Evolutionary conservation across 2,329 filamentous ascomycete genomes (phyloP).

Genomic region (Neoscytalidium dimidiatum): DNA sequence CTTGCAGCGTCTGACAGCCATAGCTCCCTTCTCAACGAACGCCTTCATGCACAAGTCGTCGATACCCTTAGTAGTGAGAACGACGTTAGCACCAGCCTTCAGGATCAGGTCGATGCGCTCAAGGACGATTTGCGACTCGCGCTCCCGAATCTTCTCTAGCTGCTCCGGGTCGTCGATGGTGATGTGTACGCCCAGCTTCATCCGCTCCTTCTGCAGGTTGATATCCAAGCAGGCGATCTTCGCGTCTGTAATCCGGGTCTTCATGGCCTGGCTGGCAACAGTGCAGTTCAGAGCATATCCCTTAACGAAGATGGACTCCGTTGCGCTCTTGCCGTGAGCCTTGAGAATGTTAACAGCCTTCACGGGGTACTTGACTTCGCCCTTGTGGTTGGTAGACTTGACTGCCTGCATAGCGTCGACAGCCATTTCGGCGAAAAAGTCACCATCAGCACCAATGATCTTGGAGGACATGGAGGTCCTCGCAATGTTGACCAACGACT

Average conservation of each 20-base stretch:
- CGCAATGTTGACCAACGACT: conserved; percentile 90
- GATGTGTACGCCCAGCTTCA: conserved; percentile 98
- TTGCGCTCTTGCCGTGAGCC: conserved; percentile 89
- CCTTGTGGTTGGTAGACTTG: conserved; percentile 87
- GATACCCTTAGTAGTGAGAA: conserved; percentile 97
- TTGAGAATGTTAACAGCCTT: conserved; percentile 99
- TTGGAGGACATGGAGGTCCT: conserved; percentile 99
- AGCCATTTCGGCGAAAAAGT: conserved; percentile 97
- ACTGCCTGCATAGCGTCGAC: conserved; percentile 96
- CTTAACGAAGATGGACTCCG: conserved; percentile 88
- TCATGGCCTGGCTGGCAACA: conserved; percentile 97
- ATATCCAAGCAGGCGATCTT: conserved; percentile 98
- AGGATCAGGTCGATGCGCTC: conserved; percentile 97
- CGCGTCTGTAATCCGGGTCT: conserved; percentile 84
- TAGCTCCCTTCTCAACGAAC: conserved; percentile 91
- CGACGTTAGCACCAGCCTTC: conserved; percentile 93
- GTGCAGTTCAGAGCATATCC: conserved; percentile 99
- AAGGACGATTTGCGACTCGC: conserved; percentile 89
- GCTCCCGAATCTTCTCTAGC: conserved; percentile 92
- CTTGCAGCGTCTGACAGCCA: conserved; percentile 95
- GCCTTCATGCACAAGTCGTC: conserved; percentile 94
- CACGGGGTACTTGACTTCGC: conserved; percentile 93
- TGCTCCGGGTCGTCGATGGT: conserved; percentile 97
- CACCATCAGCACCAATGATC: conserved; percentile 92
- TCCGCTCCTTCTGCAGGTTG: conserved; percentile 97